A percentile compares a stretch with the other conserved stretches of the same genome.
Conservation (phyloP, 2,329 filamentous ascomycete species). For the Aspergillus floridensis region DNA sequence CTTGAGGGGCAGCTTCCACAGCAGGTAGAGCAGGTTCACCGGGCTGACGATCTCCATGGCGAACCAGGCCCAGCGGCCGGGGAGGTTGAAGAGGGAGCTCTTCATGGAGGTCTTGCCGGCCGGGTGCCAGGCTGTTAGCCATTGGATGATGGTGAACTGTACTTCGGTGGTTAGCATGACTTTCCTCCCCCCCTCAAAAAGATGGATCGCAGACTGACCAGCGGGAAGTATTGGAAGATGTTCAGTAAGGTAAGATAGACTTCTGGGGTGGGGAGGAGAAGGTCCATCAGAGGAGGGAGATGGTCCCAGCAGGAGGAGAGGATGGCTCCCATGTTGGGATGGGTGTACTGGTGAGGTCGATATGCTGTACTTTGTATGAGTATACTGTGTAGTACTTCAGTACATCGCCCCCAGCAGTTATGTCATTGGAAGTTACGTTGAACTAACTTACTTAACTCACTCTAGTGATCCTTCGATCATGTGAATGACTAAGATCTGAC, state of each 20-base stretch:
- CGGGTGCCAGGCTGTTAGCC: slow-evolving; percentile 75
- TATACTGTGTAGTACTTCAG: too few relatives aligned
- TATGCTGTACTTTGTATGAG: too few relatives aligned
- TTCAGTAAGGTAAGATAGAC: slow-evolving; percentile 37
- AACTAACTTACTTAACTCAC: too few relatives aligned
- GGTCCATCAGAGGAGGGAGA: slow-evolving; percentile 29
- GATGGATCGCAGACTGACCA: slow-evolving; percentile 44
- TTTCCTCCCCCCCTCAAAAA: background rate
- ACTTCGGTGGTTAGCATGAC: slow-evolving; percentile 12
- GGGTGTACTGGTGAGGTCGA: background rate
- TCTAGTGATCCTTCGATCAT: too few relatives aligned
- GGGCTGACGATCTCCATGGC: slow-evolving; percentile 83
- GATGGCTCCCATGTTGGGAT: slow-evolving; percentile 22
- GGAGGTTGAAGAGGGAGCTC: slow-evolving; percentile 72
- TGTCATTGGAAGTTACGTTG: too few relatives aligned
- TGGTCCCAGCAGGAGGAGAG: slow-evolving; percentile 23
- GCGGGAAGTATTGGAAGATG: slow-evolving; percentile 44
- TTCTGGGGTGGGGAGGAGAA: slow-evolving; percentile 40
- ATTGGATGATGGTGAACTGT: slow-evolving; percentile 74
- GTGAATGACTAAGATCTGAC: background rate
- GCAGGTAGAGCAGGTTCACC: slow-evolving; percentile 73
- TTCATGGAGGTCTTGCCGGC: slow-evolving; percentile 84
- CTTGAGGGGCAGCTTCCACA: slow-evolving; percentile 63
- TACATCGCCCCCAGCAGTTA: too few relatives aligned
- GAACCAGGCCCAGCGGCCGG: slow-evolving; percentile 82